Percentiles rank a stretch among this genome's conserved stretches.
Conservation (phyloP, 2,329 filamentous ascomycete genomes). For the Verticillium nubilum region DNA sequence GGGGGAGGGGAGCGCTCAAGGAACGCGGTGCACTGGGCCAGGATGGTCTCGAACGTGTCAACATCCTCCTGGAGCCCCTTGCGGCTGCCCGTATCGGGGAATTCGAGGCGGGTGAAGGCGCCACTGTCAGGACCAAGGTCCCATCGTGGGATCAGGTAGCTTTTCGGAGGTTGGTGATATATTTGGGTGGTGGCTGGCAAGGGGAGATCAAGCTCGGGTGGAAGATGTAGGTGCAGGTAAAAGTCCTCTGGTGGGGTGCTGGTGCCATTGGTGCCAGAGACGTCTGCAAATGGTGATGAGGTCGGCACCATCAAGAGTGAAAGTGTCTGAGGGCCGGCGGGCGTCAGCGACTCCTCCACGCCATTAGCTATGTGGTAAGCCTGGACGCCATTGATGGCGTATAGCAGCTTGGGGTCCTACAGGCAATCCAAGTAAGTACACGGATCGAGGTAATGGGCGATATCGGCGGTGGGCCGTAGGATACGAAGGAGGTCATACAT, state of each 20-base stretch:
- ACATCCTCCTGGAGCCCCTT: conserved; percentile 81
- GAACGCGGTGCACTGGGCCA: conserved; percentile 97
- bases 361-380: conserved; percentile 91
- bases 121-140: conserved; percentile 83
- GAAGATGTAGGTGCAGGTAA: conserved; percentile 91
- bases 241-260: conserved; percentile 83
- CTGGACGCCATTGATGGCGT: conserved; percentile 76
- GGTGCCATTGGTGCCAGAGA: conserved; percentile 44
- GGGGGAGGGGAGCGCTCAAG: conserved; percentile 74
- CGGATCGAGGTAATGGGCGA: neutral
- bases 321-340: conserved; percentile 81
- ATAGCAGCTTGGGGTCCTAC: conserved; percentile 60
- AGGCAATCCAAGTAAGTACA: neutral
- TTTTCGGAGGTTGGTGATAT: conserved; percentile 88
- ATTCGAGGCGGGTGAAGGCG: conserved; percentile 90
- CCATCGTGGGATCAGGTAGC: conserved; percentile 94
- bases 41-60: conserved; percentile 94
- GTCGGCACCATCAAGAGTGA: conserved; percentile 96
- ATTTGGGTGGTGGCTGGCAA: conserved; percentile 95
- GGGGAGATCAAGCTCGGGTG: conserved; percentile 88
- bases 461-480: neutral
- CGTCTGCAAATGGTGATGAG: conserved; percentile 62
- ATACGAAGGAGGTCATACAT: conserved; percentile 24
- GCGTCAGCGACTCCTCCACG: conserved; percentile 74
- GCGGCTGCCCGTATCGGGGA: conserved; percentile 67